phyloP scores from a whole-genome alignment of 768 basidiomycete genomes.

The Lentinula detonsa region DNA sequence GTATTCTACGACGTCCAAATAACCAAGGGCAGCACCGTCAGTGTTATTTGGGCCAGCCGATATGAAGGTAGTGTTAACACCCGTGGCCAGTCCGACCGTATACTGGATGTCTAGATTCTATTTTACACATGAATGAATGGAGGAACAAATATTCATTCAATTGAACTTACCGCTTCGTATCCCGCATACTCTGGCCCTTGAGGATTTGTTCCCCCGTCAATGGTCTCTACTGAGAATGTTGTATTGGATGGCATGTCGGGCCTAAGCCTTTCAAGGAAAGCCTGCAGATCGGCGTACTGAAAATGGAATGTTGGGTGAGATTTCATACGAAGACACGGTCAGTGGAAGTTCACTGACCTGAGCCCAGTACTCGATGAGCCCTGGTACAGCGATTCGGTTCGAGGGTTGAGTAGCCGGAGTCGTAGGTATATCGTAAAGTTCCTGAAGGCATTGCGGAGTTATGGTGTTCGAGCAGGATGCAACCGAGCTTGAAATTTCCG shows the following conservation, averaged over 20 bases:
- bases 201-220: conserved; percentile 21
- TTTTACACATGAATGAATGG: neutral
- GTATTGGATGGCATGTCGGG: conserved; percentile 17
- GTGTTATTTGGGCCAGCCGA: conserved; percentile 15
- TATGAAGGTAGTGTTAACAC: conserved; percentile 18
- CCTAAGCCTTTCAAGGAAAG: conserved; percentile 15
- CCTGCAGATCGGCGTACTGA: conserved; percentile 10
- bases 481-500: neutral
- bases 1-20: conserved; percentile 10
- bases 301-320: neutral
- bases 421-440: conserved; percentile 18
- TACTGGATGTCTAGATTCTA: conserved; percentile 19
- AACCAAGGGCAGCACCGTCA: conserved; percentile 13
- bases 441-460: conserved; percentile 19
- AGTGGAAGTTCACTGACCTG: conserved; percentile 9
- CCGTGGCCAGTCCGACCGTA: conserved; percentile 18
- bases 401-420: conserved; percentile 13
- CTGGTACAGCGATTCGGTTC: conserved; percentile 16
- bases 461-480: conserved; percentile 13
- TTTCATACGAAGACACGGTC: neutral
- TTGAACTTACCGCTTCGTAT: conserved; percentile 18
- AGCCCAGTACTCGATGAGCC: conserved; percentile 15
- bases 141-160: neutral
- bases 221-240: conserved; percentile 15
- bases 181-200: conserved; percentile 16